phyloP scores from a whole-genome alignment of 225 moss, liverwort and hornwort species.

The Physcomitrium patens region DNA sequence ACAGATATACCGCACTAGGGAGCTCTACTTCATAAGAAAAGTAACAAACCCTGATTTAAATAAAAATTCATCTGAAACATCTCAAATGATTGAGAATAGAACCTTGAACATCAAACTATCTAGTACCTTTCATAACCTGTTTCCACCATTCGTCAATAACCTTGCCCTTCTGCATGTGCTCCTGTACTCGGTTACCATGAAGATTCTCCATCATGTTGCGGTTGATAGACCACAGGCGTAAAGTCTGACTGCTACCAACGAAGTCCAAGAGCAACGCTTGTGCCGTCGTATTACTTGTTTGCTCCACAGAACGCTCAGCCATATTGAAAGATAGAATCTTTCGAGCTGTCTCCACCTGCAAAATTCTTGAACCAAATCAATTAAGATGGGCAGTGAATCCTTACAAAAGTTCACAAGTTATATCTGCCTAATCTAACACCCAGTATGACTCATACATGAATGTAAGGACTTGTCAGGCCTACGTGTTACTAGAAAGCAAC shows the following conservation, averaged over 20 bases:
- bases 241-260: constrained; percentile 91
- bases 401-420: constrained; percentile 21
- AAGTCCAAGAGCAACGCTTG: constrained; percentile 94
- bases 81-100: constrained; percentile 24
- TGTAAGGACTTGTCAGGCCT: constrained; percentile 15
- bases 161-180: constrained; percentile 92
- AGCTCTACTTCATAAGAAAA: constrained; percentile 19
- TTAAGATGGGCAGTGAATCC: constrained; percentile 27
- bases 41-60: constrained; percentile 20
- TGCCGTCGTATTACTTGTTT: constrained; percentile 71
- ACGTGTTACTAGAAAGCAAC: constrained; percentile 25
- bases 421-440: not conserved
- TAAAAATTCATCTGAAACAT: constrained; percentile 21
- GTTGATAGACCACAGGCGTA: constrained; percentile 93
- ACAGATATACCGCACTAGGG: constrained; percentile 3
- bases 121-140: constrained; percentile 76
- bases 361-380: constrained; percentile 25
- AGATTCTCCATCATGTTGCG: constrained; percentile 96
- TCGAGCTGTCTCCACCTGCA: constrained; percentile 91
- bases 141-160: constrained; percentile 99
- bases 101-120: constrained; percentile 17
- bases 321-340: constrained; percentile 93
- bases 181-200: constrained; percentile 88
- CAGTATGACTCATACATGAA: constrained; percentile 13
- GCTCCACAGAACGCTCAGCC: constrained; percentile 94